Evolutionary conservation across 2,329 filamentous ascomycete genomes (phyloP).

Genomic region (Epichloe sp.): DNA sequence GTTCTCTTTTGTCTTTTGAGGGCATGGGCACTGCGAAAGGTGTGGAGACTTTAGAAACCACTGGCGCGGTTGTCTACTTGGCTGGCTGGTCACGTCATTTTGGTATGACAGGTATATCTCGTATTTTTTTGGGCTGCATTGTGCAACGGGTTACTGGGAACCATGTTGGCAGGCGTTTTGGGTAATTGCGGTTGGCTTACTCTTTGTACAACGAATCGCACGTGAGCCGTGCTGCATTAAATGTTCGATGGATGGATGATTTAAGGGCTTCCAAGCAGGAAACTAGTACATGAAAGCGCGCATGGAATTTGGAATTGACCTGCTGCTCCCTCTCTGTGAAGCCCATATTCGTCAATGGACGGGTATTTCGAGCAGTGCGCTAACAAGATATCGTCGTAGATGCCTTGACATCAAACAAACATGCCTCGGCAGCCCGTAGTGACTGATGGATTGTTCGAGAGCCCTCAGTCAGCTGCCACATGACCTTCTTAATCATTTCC

Average conservation of each 20-base stretch:
- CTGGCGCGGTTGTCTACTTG: background rate
- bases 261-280: background rate
- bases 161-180: conserved; percentile 10
- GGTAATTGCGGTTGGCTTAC: conserved; percentile 2
- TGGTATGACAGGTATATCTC: background rate
- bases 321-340: background rate
- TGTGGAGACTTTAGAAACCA: conserved; percentile 4
- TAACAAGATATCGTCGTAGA: background rate
- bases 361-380: background rate
- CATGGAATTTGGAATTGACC: background rate
- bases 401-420: background rate
- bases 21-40: conserved; percentile 12
- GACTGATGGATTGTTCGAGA: background rate
- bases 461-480: background rate
- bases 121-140: conserved; percentile 3
- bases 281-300: background rate
- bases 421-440: background rate
- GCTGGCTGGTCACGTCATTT: background rate
- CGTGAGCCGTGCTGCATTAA: background rate
- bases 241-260: conserved; percentile 10
- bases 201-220: background rate
- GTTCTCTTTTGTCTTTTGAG: conserved; percentile 7
- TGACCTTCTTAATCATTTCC: conserved; percentile 32
- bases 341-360: background rate
- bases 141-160: conserved; percentile 1